Evolutionary conservation across 2,329 filamentous ascomycete species (phyloP).

Genomic region (Penicillium brasilianum): DNA sequence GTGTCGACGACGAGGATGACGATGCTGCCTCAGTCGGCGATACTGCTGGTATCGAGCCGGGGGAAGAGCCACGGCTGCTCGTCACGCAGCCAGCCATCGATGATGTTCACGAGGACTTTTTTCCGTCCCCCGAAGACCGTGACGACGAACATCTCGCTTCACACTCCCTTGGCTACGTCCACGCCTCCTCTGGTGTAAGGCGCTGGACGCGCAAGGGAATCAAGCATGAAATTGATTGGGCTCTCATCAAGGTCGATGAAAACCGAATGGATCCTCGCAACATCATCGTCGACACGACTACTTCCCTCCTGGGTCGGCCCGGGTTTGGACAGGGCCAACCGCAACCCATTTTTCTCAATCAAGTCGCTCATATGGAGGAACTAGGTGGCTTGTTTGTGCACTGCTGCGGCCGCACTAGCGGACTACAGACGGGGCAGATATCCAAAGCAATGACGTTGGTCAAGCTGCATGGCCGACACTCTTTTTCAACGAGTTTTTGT

Average conservation of each 20-base stretch:
- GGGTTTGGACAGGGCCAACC: constrained; percentile 55
- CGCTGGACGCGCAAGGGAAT: constrained; percentile 73
- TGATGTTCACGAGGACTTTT: constrained; percentile 82
- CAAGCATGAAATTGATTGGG: constrained; percentile 94
- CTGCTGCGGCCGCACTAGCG: constrained; percentile 85
- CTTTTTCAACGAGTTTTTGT: constrained; percentile 74
- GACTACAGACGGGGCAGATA: constrained; percentile 78
- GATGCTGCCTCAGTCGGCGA: constrained; percentile 69
- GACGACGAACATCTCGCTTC: constrained; percentile 81
- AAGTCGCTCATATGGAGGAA: constrained; percentile 58
- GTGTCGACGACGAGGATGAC: constrained; percentile 56
- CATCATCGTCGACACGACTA: constrained; percentile 56
- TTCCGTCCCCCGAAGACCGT: constrained; percentile 75
- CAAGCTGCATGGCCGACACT: constrained; percentile 82
- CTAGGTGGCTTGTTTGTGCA: constrained; percentile 81
- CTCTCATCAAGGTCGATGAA: constrained; percentile 78
- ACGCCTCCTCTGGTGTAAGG: constrained; percentile 87
- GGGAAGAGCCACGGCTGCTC: constrained; percentile 75
- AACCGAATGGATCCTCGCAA: constrained; percentile 75
- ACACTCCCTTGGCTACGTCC: constrained; percentile 79
- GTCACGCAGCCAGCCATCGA: constrained; percentile 93
- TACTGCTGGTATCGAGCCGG: constrained; percentile 75
- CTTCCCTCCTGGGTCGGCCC: constrained; percentile 35
- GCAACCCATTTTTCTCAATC: constrained; percentile 57
- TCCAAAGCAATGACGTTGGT: constrained; percentile 79